phyloP scores from a whole-genome alignment of 345 rosid genomes.

The Lumnitzera racemosa region DNA sequence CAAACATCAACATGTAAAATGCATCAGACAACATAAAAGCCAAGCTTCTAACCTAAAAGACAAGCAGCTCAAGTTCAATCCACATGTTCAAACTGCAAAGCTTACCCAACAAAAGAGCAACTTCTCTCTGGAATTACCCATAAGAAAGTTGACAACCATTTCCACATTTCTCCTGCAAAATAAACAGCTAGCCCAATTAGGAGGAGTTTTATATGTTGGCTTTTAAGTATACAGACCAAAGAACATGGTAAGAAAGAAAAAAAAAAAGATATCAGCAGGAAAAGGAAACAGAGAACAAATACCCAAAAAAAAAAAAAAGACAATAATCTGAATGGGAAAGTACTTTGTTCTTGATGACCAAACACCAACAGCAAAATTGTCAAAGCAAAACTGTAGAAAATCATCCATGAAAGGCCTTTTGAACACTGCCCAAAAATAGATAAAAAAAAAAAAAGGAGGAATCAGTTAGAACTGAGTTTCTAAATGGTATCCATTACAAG shows the following conservation, averaged over 20 bases:
- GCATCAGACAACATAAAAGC: conserved; percentile 1
- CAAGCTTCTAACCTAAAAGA: background rate
- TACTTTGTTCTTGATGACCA: conserved; percentile 86
- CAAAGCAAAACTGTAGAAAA: conserved; percentile 72
- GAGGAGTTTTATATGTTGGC: background rate
- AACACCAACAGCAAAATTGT: conserved; percentile 69
- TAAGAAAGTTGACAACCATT: conserved; percentile 22
- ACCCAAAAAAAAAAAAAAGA: background rate
- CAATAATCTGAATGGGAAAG: conserved; percentile 10
- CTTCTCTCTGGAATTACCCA: conserved; percentile 27
- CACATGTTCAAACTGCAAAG: background rate
- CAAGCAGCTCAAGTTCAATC: background rate
- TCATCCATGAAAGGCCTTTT: conserved; percentile 59
- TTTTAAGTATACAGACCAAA: background rate
- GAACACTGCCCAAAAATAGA: conserved; percentile 52
- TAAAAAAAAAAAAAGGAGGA: conserved; percentile 2
- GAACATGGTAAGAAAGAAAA: background rate
- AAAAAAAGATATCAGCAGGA: background rate
- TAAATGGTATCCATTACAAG: background rate
- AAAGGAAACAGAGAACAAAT: background rate
- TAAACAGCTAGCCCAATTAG: conserved; percentile 3
- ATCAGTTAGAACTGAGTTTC: background rate
- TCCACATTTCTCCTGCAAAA: conserved; percentile 39
- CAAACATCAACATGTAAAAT: conserved; percentile 1
- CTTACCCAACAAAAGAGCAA: conserved; percentile 64